These are phyloP conservation scores for Fusarium sp. DNA, from an alignment of 2,329 filamentous ascomycete species.

Conservation along the genomic window DNA sequence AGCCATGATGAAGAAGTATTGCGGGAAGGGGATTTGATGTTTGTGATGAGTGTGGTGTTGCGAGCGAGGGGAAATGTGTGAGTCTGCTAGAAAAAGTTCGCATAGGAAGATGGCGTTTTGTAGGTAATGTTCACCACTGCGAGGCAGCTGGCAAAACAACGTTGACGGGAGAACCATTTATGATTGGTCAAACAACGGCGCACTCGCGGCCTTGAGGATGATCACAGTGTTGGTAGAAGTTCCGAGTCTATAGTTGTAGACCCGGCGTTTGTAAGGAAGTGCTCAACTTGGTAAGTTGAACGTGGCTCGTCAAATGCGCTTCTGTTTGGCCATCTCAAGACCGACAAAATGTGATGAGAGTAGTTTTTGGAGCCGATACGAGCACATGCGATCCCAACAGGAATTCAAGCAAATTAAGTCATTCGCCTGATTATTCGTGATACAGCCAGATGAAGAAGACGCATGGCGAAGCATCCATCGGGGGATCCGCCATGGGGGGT, in stretches of 20 bases:
- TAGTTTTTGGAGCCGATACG: not conserved
- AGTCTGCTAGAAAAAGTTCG: not conserved
- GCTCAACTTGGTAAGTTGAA: not conserved
- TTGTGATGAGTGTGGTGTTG: not conserved
- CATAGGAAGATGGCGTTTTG: not conserved
- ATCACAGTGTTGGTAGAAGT: not conserved
- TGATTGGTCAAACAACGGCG: not conserved
- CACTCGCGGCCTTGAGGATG: not conserved
- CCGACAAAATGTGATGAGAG: not conserved
- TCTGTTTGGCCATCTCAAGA: not conserved
- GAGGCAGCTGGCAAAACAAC: not conserved
- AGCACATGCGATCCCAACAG: not conserved
- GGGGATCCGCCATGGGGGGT: not conserved
- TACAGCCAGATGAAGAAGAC: not conserved
- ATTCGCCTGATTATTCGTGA: not conserved
- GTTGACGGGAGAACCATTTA: not conserved
- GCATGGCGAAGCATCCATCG: not conserved
- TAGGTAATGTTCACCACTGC: not conserved
- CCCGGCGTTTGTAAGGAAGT: not conserved
- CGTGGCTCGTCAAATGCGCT: not conserved
- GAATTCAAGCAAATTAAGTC: not conserved
- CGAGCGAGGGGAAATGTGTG: not conserved
- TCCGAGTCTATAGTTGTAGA: not conserved
- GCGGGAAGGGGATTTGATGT: not conserved
- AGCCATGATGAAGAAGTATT: conserved; percentile 44